Conservation (phyloP, 805 yeast species). For the Helenozyma baotianmanensis region DNA sequence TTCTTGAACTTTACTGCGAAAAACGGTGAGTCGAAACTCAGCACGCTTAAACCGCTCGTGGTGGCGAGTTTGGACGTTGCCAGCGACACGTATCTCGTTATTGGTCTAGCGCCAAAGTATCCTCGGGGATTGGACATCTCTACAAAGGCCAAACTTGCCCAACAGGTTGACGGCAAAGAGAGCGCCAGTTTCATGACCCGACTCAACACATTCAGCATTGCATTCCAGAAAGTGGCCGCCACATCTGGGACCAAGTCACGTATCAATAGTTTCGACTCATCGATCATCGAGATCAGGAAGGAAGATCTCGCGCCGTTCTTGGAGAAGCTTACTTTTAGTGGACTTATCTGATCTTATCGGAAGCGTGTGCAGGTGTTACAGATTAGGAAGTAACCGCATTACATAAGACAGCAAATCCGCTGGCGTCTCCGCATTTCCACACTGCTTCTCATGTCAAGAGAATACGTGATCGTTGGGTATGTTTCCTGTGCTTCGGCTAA, state of each 20-base stretch:
- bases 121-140: constrained; percentile 44
- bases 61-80: constrained; percentile 74
- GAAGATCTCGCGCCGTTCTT: constrained; percentile 86
- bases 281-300: constrained; percentile 83
- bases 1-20: constrained; percentile 26
- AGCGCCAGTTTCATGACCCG: constrained; percentile 44
- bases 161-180: constrained; percentile 21
- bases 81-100: constrained; percentile 76
- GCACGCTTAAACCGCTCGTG: constrained; percentile 66
- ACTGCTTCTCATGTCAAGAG: no score
- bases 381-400: no score
- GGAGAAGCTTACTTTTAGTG: constrained; percentile 77
- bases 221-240: constrained; percentile 83
- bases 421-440: no score
- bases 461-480: constrained; percentile 1
- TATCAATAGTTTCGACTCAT: constrained; percentile 91
- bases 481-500: background rate
- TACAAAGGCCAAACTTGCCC: constrained; percentile 27
- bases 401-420: no score
- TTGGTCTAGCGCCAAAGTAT: constrained; percentile 83
- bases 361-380: no score
- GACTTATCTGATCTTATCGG: constrained; percentile 32
- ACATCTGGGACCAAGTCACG: constrained; percentile 83
- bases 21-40: constrained; percentile 22
- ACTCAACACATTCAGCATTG: constrained; percentile 80